These are phyloP conservation scores for Sodiomyces alkalinus DNA, from an alignment of 2,329 filamentous ascomycete genomes.

Conservation along the genomic window DNA sequence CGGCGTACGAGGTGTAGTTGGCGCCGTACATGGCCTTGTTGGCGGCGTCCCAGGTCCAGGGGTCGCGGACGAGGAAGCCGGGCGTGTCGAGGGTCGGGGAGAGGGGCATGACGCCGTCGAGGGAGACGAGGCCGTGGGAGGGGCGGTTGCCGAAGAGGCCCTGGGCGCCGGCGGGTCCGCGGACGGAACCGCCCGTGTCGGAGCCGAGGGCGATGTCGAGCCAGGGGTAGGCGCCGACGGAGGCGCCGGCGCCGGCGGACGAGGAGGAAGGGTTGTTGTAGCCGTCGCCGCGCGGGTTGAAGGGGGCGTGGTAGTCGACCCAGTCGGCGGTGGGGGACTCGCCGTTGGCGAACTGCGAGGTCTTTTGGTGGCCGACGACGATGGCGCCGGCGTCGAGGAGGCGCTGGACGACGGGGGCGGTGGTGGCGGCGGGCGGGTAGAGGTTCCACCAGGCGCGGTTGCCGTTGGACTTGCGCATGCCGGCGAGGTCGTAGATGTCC, in stretches of 20 bases:
- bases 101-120: slow-evolving; percentile 27
- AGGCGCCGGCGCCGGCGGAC: slow-evolving; percentile 16
- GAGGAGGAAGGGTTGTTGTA: slow-evolving; percentile 28
- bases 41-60: slow-evolving; percentile 17
- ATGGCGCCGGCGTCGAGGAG: slow-evolving; percentile 42
- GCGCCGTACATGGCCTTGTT: slow-evolving; percentile 15
- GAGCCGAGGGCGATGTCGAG: slow-evolving; percentile 26
- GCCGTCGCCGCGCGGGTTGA: slow-evolving; percentile 30
- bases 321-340: slow-evolving; percentile 29
- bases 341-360: slow-evolving; percentile 26
- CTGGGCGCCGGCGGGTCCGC: slow-evolving; percentile 25
- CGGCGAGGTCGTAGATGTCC: slow-evolving; percentile 43
- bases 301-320: slow-evolving; percentile 21
- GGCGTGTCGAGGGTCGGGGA: slow-evolving; percentile 25
- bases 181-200: slow-evolving; percentile 30
- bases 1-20: slow-evolving; percentile 16
- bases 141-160: slow-evolving; percentile 31
- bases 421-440: slow-evolving; percentile 29
- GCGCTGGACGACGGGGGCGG: slow-evolving; percentile 34
- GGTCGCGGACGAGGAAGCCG: slow-evolving; percentile 24
- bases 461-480: slow-evolving; percentile 35
- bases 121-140: slow-evolving; percentile 20
- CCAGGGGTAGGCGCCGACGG: slow-evolving; percentile 26
- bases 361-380: slow-evolving; percentile 29
- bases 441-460: slow-evolving; percentile 41